phyloP scores from a whole-genome alignment of 176 grass and related monocot species.

The Musa itinerans region DNA sequence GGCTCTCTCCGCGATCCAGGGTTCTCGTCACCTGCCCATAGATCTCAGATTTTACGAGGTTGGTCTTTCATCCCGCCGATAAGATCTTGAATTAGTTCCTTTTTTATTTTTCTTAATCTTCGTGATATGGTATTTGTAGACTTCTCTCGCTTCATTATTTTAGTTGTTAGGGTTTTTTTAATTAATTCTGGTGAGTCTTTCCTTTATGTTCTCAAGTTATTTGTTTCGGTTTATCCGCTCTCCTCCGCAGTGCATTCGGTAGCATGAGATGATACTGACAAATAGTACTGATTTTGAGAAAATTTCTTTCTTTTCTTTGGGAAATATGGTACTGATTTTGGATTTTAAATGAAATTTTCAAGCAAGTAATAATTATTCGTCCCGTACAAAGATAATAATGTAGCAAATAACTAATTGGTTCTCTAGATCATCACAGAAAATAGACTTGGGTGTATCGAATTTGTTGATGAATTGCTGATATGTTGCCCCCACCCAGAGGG shows the following conservation, averaged over 20 bases:
- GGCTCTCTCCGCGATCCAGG: conserved; percentile 57
- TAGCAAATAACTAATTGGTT: too few relatives aligned
- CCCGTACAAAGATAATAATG: too few relatives aligned
- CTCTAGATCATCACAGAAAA: too few relatives aligned
- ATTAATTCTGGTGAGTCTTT: not conserved
- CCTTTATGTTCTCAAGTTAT: not conserved
- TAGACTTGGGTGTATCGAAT: too few relatives aligned
- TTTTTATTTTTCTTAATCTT: not conserved
- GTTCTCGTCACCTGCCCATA: conserved; percentile 48
- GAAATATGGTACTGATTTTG: not conserved
- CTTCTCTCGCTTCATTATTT: not conserved
- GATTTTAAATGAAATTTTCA: too few relatives aligned
- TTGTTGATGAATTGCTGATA: too few relatives aligned
- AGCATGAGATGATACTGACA: not conserved
- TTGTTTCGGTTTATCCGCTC: not conserved
- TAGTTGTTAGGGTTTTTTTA: not conserved
- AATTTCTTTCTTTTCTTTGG: not conserved
- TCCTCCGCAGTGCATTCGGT: not conserved
- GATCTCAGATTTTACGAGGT: conserved; percentile 82
- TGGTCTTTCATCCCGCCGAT: not conserved
- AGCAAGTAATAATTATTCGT: too few relatives aligned
- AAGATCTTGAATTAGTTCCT: not conserved
- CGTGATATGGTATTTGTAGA: not conserved
- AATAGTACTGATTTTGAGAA: not conserved
- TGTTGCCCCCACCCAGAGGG: too few relatives aligned